Conservation (phyloP, 192 early-diverging fungal genomes). For the Mortierella alpina region DNA sequence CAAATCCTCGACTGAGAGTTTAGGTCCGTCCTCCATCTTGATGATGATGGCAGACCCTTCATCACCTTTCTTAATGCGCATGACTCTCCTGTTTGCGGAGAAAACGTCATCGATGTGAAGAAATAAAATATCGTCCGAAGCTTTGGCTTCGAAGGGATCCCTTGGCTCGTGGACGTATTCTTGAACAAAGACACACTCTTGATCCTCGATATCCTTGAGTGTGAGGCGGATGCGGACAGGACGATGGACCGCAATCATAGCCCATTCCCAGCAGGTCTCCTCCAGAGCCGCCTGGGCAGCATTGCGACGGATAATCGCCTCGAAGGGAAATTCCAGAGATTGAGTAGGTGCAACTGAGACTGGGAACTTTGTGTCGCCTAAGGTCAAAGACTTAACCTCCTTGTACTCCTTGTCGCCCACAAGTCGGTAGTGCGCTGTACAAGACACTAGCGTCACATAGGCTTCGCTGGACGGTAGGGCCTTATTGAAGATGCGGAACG, state of each 20-base stretch:
- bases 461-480: conserved; percentile 36
- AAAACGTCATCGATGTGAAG: conserved; percentile 51
- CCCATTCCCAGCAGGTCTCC: conserved; percentile 55
- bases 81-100: conserved; percentile 9
- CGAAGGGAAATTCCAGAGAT: conserved; percentile 45
- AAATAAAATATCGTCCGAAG: conserved; percentile 53
- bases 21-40: conserved; percentile 11
- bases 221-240: conserved; percentile 58
- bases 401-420: conserved; percentile 57
- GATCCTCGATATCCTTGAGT: conserved; percentile 55
- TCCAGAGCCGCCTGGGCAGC: conserved; percentile 34
- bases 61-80: conserved; percentile 34
- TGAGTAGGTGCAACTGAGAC: conserved; percentile 47
- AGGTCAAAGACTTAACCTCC: conserved; percentile 24
- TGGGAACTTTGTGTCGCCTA: conserved; percentile 49
- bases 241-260: conserved; percentile 54
- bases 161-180: conserved; percentile 58
- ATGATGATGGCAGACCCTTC: conserved; percentile 27
- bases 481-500: conserved; percentile 59
- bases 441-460: conserved; percentile 36
- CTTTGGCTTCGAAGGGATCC: conserved; percentile 10
- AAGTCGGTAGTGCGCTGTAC: conserved; percentile 55
- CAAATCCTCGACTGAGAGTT: conserved; percentile 26
- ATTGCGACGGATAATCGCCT: conserved; percentile 47
- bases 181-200: conserved; percentile 43